Base-by-base conservation (phyloP, 2,329 filamentous ascomycete species). In the Diaporthe sp. region DNA sequence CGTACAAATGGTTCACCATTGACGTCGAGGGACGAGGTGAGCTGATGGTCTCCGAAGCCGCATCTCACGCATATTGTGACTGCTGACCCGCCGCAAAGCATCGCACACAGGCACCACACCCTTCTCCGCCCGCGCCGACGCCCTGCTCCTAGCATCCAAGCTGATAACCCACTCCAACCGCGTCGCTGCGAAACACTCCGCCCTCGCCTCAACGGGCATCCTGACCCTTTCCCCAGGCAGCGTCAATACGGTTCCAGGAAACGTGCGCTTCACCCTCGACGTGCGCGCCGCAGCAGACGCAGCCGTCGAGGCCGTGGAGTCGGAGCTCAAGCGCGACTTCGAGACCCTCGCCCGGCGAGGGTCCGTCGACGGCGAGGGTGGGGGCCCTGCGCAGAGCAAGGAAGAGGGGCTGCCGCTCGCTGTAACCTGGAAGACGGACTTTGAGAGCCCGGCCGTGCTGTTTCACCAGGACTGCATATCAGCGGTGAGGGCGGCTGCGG, bases 31-130 rank as follows among this genome's bases (percentile, higher is more conserved):
- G 94, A 1, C 85, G 90, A 77, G 82, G 81, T 82, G 72, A 8
- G 77, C 32, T 74, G n/a, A 35, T 44, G 39, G 3, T 27, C 22
- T 32, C 63, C 2, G 10, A 25, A n/a, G 10, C 47, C 8, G 3
- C 39, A 4, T 22, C 9, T 6, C 9, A 17, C 22, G 8, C 25
- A 10, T n/a, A 2, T 53, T 32, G 4, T 39, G 15, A 44, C 32
- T 10, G 66, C 72, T 68, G 15, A 75, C 35, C 10, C 15, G 15
- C 15, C 7, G 19, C 4, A 3, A 56, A 77, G 93, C 94, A 77
- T 90, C 90, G 7, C 94, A 96, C 79, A 94, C 94, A 0, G 94
- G 94, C 1, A 94, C 94, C 0, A 96, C 94, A 0, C 91, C 92
- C 0, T 80, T 84, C 9, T 77, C 78, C 0, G 80, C 80, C 73